Base-by-base conservation (phyloP, 306 rosid species). In the Senna siamea region DNA sequence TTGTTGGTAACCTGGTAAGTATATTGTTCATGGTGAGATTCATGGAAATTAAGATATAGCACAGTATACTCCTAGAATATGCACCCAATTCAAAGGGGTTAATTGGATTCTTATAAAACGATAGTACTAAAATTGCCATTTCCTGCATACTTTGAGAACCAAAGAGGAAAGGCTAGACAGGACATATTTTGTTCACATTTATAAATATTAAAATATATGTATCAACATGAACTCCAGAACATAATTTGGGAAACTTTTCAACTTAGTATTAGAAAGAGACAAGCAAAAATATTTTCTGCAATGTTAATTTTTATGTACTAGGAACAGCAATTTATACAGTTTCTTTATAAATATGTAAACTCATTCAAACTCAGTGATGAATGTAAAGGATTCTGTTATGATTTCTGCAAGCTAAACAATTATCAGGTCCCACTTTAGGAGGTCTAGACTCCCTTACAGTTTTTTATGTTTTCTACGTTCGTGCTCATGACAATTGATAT, bases 1-100 rank as follows among this genome's bases (percentile, higher is more conserved):
- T 73, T 70, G 73, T 58, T 65, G 66, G 73, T 38, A 43, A 70
- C 37, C 32, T 44, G 38, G 23, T 18, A 63, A 63, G 43, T 62
- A 17, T 65, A 56, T 43, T 69, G 22, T 78, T 47, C 43, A 60
- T 30, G 18, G 47, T 13, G 17, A 30, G 17, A 14, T 43, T 35
- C 35, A 14, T 72, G 72, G 72, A 14, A 47, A 63, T 5, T 59
- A 65, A 17, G 32, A 52, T 38, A 47, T 38, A 34, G 35, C 56
- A 47, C 34, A 20, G 22, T 48, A 15, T 58, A 50, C 63, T 40
- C 9, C 58, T 5, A 28, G 32, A 50, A 50, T 52, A 60, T 69
- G 23, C 40, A 51, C 59, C 57, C 52, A 14, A 62, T 15, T 41
- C 34, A 28, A 61, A 41, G 30, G 57, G 46, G 46, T 41, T 54